Percentiles rank a stretch among this genome's conserved stretches.
These are phyloP conservation scores for Oryza coarctata DNA, from an alignment of 176 grass and related monocot species.

Conservation along the genomic window DNA sequence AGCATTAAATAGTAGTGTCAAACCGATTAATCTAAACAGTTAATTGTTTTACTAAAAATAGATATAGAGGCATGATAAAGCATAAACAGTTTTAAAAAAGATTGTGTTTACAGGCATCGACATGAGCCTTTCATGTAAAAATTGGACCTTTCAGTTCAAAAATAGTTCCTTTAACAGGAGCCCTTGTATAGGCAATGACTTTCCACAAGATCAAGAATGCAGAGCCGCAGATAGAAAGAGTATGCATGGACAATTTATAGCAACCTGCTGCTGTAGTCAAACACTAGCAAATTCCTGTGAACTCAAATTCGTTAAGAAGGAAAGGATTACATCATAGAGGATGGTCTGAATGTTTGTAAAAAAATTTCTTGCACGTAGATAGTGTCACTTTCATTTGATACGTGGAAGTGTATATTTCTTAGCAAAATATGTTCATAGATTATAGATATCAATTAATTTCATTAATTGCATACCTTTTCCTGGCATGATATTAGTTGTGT, in stretches of 20 bases:
- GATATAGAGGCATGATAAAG: background rate
- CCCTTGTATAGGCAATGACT: background rate
- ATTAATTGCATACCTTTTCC: background rate
- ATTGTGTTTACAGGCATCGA: background rate
- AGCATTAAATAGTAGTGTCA: background rate
- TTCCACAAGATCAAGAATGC: background rate
- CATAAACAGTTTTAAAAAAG: too few relatives aligned
- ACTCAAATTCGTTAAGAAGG: background rate
- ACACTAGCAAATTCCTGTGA: background rate
- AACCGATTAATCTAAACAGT: background rate
- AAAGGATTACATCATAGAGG: background rate
- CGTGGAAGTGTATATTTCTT: background rate
- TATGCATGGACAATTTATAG: too few relatives aligned
- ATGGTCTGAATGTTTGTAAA: background rate
- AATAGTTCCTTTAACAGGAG: background rate
- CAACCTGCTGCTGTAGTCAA: too few relatives aligned
- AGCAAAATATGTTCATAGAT: background rate
- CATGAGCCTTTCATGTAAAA: background rate
- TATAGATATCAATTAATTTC: background rate
- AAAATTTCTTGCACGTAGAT: background rate
- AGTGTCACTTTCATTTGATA: background rate
- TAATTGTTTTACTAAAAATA: slow-evolving; percentile 23
- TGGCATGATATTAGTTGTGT: background rate
- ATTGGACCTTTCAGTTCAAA: background rate
- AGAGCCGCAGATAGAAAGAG: too few relatives aligned